Base-by-base conservation (phyloP, 176 grass and related monocot species). In the Dendrocalamus sinicus region DNA sequence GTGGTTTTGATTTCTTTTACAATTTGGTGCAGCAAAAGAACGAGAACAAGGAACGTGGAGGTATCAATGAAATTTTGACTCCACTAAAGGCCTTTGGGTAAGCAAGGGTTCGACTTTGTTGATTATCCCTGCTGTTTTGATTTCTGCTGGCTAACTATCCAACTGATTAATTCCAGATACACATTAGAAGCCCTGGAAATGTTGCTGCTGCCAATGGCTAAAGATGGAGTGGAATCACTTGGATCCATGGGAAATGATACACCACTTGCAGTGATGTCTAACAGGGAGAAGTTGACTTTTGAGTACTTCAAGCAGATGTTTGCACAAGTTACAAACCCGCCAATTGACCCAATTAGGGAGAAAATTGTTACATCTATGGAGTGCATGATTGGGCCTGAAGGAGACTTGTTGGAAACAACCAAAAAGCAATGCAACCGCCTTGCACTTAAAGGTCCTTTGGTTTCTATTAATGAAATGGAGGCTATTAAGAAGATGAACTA, bases 251-350 rank as follows among this genome's bases (percentile, higher is more conserved):
- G 96, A 46, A 99, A 99, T 53, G 96, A 99, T 78, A 76, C 96
- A 72, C 96, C 96, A n/a, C 87, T 99, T 32, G 96, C 96, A 53
- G 93, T 99, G 75, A 99, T 99, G 96, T 99, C 96, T 66, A 94
- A 92, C 80, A 90, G 96, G 63, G 96, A 96, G 90, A 99, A 99
- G 77, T 54, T 96, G 79, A 91, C 91, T 32, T 99, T 96, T 84
- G 93, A 96, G 79, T 99, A 99, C 83, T 99, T 99, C 79, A 99
- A 99, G 59, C 91, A 99, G 85, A 96, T 99, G 94, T 99, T 99
- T 76, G 96, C 96, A 23, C 96, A 99, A 87, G 96, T 99, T 75
- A 99, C 96, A 55, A 99, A 99, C 79, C 96, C 96, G 1, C 96
- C 96, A 11, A 99, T 99, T 76, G 96, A 99, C 51, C 96, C 96